phyloP scores from a whole-genome alignment of 176 grass and related monocot species.

The Carex kokanica region DNA sequence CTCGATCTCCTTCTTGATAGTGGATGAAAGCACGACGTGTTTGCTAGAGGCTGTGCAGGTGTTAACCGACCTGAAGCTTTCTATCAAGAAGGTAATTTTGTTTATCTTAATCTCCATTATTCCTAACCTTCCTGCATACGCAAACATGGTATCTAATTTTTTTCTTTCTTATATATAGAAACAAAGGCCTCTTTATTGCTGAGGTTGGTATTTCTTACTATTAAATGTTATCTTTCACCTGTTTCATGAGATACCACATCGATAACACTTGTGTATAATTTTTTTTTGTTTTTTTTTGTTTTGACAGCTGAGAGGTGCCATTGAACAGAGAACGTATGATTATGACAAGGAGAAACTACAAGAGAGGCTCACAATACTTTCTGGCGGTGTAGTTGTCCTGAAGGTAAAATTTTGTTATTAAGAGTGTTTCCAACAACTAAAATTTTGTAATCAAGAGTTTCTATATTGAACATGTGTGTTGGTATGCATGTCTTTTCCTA shows the following conservation, averaged over 20 bases:
- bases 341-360: slow-evolving; percentile 92
- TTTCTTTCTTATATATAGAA: no score
- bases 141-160: no score
- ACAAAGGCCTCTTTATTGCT: no score
- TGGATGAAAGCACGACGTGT: no score
- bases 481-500: background rate
- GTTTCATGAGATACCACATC: background rate
- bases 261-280: background rate
- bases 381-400: slow-evolving; percentile 87
- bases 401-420: slow-evolving; percentile 35
- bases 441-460: background rate
- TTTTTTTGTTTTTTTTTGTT: background rate
- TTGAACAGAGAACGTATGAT: slow-evolving; percentile 87
- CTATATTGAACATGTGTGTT: background rate
- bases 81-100: no score
- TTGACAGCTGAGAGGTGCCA: slow-evolving; percentile 64
- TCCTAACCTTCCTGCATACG: no score
- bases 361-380: slow-evolving; percentile 82
- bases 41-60: no score
- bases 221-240: no score
- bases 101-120: no score
- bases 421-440: background rate
- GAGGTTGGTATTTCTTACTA: no score
- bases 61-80: no score
- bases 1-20: no score